Evolutionary conservation across 73 alveolate species (phyloP).

Genomic region (Diophrys sp.): DNA sequence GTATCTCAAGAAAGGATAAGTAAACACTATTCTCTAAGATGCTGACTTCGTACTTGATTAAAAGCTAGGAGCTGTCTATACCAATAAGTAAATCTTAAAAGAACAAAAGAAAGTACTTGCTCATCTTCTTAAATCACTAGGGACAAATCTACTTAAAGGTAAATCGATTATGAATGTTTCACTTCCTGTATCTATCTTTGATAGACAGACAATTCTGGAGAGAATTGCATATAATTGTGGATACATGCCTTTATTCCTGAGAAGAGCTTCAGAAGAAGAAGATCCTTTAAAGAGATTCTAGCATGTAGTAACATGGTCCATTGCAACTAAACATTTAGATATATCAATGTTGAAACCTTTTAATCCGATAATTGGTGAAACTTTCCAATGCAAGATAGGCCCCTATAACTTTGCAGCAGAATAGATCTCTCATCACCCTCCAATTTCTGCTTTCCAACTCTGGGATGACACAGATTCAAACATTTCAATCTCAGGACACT

Average conservation of each 20-base stretch:
- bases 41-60: neutral
- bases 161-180: constrained; percentile 67
- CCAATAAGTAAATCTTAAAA: constrained; percentile 36
- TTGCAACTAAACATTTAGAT: constrained; percentile 41
- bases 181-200: constrained; percentile 77
- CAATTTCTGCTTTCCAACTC: constrained; percentile 36
- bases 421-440: constrained; percentile 65
- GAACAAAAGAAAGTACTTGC: constrained; percentile 62
- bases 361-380: constrained; percentile 90
- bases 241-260: constrained; percentile 62
- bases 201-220: constrained; percentile 67
- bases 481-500: constrained; percentile 31
- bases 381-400: constrained; percentile 73
- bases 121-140: constrained; percentile 65
- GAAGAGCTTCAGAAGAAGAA: constrained; percentile 41
- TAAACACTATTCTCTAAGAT: neutral
- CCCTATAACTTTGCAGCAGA: constrained; percentile 34
- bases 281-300: constrained; percentile 67
- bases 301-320: constrained; percentile 53
- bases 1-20: neutral
- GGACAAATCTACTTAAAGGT: constrained; percentile 68
- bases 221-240: constrained; percentile 52
- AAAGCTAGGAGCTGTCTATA: constrained; percentile 16
- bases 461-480: constrained; percentile 24
- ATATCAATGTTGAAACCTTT: constrained; percentile 77